A percentile compares a stretch with the other conserved stretches of the same genome.
These are phyloP conservation scores for Rhododendron ovatum DNA, from an alignment of 148 eudicot genomes.

Conservation along the genomic window DNA sequence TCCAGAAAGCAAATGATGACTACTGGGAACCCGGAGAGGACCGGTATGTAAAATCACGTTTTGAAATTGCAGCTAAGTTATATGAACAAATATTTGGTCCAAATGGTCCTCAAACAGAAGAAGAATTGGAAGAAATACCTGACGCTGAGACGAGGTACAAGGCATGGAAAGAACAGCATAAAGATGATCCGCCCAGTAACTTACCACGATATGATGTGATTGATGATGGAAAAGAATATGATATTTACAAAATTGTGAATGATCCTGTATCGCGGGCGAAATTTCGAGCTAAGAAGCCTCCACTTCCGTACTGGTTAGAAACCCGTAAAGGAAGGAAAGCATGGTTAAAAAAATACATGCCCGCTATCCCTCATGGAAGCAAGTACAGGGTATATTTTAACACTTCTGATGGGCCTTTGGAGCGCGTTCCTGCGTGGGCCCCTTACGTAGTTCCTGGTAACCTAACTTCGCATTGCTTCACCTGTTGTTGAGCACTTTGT, in stretches of 20 bases:
- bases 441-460: constrained; percentile 89
- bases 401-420: constrained; percentile 89
- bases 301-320: constrained; percentile 91
- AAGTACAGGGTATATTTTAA: constrained; percentile 92
- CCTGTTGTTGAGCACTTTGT: neutral
- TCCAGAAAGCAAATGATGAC: constrained; percentile 83
- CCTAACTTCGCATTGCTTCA: constrained; percentile 14
- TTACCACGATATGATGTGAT: constrained; percentile 75
- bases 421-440: constrained; percentile 99
- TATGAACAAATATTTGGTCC: constrained; percentile 95
- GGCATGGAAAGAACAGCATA: constrained; percentile 83
- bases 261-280: constrained; percentile 78
- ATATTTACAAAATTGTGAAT: constrained; percentile 52
- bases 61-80: constrained; percentile 68
- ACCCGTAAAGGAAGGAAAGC: constrained; percentile 92
- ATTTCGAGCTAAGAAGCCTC: constrained; percentile 73
- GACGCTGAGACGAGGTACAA: constrained; percentile 86
- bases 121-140: constrained; percentile 83
- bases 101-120: constrained; percentile 89
- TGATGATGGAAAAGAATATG: constrained; percentile 70
- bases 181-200: constrained; percentile 85
- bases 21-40: constrained; percentile 99
- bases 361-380: constrained; percentile 86
- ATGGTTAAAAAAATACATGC: constrained; percentile 81
- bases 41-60: constrained; percentile 56